These are phyloP conservation scores for Coleophoma cylindrospora DNA, from an alignment of 2,329 filamentous ascomycete species.

Conservation along the genomic window DNA sequence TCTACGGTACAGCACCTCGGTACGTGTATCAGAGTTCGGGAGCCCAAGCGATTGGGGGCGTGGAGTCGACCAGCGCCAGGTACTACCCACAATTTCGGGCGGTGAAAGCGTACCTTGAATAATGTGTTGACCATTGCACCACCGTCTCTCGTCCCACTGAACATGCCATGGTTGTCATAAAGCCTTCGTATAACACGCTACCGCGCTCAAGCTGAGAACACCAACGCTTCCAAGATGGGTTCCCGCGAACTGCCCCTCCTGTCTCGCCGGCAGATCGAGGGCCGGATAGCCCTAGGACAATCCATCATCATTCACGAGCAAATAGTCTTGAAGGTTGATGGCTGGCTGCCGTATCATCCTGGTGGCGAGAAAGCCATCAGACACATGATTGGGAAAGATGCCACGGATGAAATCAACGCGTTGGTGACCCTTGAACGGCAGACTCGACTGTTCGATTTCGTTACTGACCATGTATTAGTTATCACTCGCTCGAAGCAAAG, in stretches of 20 bases:
- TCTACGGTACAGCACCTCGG: too few relatives aligned
- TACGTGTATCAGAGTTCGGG: too few relatives aligned
- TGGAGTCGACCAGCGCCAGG: too few relatives aligned
- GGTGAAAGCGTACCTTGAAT: too few relatives aligned
- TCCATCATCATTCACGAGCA: slow-evolving; percentile 77
- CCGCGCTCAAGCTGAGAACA: too few relatives aligned
- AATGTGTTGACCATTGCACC: too few relatives aligned
- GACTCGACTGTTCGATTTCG: slow-evolving; percentile 3
- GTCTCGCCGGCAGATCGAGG: slow-evolving; percentile 66
- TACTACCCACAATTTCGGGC: too few relatives aligned
- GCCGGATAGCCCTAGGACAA: slow-evolving; percentile 75
- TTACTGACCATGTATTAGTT: slow-evolving; percentile 38
- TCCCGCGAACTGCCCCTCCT: slow-evolving; percentile 32
- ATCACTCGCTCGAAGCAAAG: slow-evolving; percentile 77
- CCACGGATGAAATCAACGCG: slow-evolving; percentile 90
- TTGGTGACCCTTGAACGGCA: slow-evolving; percentile 39
- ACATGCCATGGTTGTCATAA: too few relatives aligned
- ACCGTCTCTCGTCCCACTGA: too few relatives aligned
- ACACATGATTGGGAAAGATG: slow-evolving; percentile 92
- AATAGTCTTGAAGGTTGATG: slow-evolving; percentile 79
- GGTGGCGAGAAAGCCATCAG: slow-evolving; percentile 86
- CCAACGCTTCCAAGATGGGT: not conserved
- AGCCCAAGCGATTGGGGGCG: too few relatives aligned
- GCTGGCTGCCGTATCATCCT: slow-evolving; percentile 85
- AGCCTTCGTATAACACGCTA: too few relatives aligned